These are phyloP conservation scores for Lentinula aciculospora DNA, from an alignment of 768 basidiomycete species.

Conservation along the genomic window DNA sequence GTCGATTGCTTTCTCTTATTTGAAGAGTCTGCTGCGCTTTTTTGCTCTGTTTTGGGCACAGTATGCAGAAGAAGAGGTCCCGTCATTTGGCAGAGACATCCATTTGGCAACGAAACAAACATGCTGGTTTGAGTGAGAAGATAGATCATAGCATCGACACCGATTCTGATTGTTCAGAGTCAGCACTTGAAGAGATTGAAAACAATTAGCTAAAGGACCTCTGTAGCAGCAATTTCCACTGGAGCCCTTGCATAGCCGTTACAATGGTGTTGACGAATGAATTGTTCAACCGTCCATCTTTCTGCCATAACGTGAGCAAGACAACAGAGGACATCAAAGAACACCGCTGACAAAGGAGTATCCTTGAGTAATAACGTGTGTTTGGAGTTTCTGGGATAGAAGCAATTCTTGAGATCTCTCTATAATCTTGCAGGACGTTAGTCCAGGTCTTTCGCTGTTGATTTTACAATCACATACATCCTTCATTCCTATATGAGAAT, in stretches of 20 bases:
- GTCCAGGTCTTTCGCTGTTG: neutral
- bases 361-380: slow-evolving; percentile 62
- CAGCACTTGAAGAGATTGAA: neutral
- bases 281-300: slow-evolving; percentile 45
- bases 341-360: slow-evolving; percentile 48
- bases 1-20: neutral
- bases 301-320: slow-evolving; percentile 26
- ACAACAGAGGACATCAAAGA: slow-evolving; percentile 6
- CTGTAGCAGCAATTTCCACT: slow-evolving; percentile 62
- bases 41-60: neutral
- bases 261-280: slow-evolving; percentile 72
- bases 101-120: slow-evolving; percentile 76
- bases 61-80: slow-evolving; percentile 58
- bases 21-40: neutral
- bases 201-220: slow-evolving; percentile 34
- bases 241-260: slow-evolving; percentile 53
- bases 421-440: slow-evolving; percentile 39
- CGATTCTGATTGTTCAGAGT: slow-evolving; percentile 45
- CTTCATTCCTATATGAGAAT: slow-evolving; percentile 7
- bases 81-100: slow-evolving; percentile 78
- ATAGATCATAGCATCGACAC: slow-evolving; percentile 71
- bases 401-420: slow-evolving; percentile 55
- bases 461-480: neutral
- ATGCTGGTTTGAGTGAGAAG: slow-evolving; percentile 70
- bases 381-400: slow-evolving; percentile 34